Conservation (phyloP, 1,284 basidiomycete species). For the Boletus mariae region DNA sequence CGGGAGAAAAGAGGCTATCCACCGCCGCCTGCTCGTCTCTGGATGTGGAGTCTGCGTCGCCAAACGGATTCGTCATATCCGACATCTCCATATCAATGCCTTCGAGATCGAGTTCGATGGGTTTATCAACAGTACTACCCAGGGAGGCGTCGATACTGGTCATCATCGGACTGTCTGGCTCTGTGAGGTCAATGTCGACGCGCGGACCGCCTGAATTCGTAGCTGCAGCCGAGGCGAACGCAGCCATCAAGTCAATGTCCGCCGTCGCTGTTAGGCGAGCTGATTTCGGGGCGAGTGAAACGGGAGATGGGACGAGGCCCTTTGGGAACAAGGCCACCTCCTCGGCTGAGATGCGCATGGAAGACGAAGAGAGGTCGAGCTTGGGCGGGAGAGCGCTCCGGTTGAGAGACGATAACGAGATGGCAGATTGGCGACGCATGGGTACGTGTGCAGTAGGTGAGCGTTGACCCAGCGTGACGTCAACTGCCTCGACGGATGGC, state of each 20-base stretch:
- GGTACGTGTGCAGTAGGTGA: constrained; percentile 24
- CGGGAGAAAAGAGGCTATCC: constrained; percentile 49
- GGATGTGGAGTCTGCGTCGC: constrained; percentile 38
- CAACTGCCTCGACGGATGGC: constrained; percentile 30
- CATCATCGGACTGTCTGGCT: constrained; percentile 35
- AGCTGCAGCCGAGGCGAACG: constrained; percentile 44
- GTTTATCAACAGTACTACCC: constrained; percentile 70
- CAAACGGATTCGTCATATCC: constrained; percentile 52
- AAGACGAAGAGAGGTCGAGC: constrained; percentile 66
- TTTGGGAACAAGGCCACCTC: constrained; percentile 54
- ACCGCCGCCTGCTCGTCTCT: constrained; percentile 30
- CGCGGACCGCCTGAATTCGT: constrained; percentile 27
- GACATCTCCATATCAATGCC: constrained; percentile 60
- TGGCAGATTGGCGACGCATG: constrained; percentile 63
- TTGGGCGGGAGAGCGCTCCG: constrained; percentile 66
- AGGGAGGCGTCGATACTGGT: constrained; percentile 33
- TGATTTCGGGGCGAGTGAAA: constrained; percentile 74
- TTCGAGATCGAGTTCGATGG: constrained; percentile 75
- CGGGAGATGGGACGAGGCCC: constrained; percentile 63
- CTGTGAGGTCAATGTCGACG: constrained; percentile 44
- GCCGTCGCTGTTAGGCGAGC: constrained; percentile 54
- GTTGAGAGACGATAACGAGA: constrained; percentile 73
- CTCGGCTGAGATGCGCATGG: constrained; percentile 57
- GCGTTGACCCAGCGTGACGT: constrained; percentile 19
- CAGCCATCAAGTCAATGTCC: constrained; percentile 60